Percentiles rank a stretch among this genome's conserved stretches.
Conservation (phyloP, 805 yeast species). For the Maudiozyma turicensis region DNA sequence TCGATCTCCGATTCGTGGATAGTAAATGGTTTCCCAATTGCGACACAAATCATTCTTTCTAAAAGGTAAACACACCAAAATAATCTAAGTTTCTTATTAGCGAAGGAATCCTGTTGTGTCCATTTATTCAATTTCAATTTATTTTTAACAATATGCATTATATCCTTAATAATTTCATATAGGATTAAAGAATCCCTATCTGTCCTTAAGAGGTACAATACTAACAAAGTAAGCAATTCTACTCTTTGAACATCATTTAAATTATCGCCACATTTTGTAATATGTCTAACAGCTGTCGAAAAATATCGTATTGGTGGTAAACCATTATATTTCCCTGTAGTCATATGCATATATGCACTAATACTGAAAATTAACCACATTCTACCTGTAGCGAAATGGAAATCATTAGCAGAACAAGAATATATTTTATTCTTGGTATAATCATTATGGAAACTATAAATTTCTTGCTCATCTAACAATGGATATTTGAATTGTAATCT, state of each 20-base stretch:
- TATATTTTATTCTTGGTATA: conserved; percentile 37
- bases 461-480: conserved; percentile 43
- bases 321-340: conserved; percentile 47
- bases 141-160: conserved; percentile 31
- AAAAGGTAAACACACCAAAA: conserved; percentile 56
- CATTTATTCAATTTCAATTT: conserved; percentile 20
- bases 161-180: conserved; percentile 43
- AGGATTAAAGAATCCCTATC: conserved; percentile 50
- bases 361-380: conserved; percentile 48
- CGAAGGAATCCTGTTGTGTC: conserved; percentile 16
- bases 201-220: conserved; percentile 47
- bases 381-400: conserved; percentile 45
- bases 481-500: conserved; percentile 51
- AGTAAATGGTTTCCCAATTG: conserved; percentile 51
- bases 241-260: conserved; percentile 38
- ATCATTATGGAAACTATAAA: conserved; percentile 40
- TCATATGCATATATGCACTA: conserved; percentile 41
- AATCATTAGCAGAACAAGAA: conserved; percentile 28
- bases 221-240: conserved; percentile 42
- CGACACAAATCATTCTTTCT: conserved; percentile 51
- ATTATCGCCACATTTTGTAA: conserved; percentile 36
- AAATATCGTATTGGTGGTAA: conserved; percentile 47
- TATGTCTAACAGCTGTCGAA: conserved; percentile 50
- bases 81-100: conserved; percentile 38
- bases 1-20: conserved; percentile 41